phyloP scores from a whole-genome alignment of 495 filamentous ascomycete genomes.

The Trichoderma gamsii region DNA sequence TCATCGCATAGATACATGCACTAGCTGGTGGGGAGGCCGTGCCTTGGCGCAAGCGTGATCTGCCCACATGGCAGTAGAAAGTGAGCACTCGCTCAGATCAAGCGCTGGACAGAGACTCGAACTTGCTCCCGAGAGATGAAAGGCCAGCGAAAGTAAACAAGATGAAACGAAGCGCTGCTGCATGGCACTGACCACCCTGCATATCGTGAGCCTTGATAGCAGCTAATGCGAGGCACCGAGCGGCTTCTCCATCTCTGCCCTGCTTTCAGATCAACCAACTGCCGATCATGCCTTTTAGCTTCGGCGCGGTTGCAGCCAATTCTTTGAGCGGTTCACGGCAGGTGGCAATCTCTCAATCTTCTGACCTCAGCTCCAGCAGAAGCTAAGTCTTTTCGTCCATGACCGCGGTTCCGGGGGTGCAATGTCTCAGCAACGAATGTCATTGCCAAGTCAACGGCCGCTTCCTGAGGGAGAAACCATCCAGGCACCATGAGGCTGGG shows the following conservation, averaged over 20 bases:
- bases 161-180: neutral
- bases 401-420: neutral
- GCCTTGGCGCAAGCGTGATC: neutral
- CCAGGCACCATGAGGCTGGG: neutral
- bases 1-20: neutral
- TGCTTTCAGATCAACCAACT: neutral
- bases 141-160: neutral
- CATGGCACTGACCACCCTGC: neutral
- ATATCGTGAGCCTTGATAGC: neutral
- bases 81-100: neutral
- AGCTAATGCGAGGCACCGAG: neutral
- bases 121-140: neutral
- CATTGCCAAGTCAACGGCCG: conserved; percentile 13
- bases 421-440: conserved; percentile 7
- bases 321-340: neutral
- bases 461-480: neutral
- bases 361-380: neutral
- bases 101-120: neutral
- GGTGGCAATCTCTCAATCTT: neutral
- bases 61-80: neutral
- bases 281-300: neutral
- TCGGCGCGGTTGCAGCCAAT: neutral
- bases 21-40: neutral
- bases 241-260: neutral
- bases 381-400: neutral